phyloP scores from a whole-genome alignment of 176 grass and related monocot genomes.

The Bonia amplexicaulis region DNA sequence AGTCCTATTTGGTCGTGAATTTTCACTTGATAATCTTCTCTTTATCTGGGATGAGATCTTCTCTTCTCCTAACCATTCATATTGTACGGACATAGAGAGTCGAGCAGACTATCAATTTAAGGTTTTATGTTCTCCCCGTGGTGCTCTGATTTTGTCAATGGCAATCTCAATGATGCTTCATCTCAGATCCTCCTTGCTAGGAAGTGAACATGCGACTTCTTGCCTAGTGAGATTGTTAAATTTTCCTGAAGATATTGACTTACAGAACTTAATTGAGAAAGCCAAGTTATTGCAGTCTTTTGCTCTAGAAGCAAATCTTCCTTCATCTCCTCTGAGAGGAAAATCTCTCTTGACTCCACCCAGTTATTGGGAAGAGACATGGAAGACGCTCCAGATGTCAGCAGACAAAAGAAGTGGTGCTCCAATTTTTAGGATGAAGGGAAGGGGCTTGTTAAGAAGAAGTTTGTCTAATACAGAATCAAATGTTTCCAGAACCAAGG shows the following conservation, averaged over 20 bases:
- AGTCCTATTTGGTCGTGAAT: conserved; percentile 92
- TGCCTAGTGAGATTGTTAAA: conserved; percentile 86
- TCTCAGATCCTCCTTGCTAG: conserved; percentile 76
- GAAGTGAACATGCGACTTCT: conserved; percentile 84
- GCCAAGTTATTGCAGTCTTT: conserved; percentile 68
- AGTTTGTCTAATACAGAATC: conserved; percentile 35
- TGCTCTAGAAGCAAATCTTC: conserved; percentile 69
- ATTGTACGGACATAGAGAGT: conserved; percentile 31
- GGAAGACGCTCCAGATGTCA: conserved; percentile 69
- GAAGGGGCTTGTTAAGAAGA: conserved; percentile 48
- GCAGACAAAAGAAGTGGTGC: conserved; percentile 31
- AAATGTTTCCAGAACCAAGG: conserved; percentile 35
- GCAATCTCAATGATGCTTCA: conserved; percentile 90
- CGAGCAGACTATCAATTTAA: conserved; percentile 57
- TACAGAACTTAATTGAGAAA: conserved; percentile 84
- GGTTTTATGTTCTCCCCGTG: conserved; percentile 78
- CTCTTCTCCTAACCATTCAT: conserved; percentile 57
- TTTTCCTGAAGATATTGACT: conserved; percentile 65
- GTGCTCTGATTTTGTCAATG: conserved; percentile 82
- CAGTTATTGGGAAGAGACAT: conserved; percentile 94
- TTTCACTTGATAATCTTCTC: conserved; percentile 81
- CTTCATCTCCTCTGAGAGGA: conserved; percentile 40
- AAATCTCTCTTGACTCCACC: conserved; percentile 43
- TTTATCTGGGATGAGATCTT: conserved; percentile 97
- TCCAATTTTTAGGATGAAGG: conserved; percentile 31